Conservation (phyloP, 306 rosid genomes). For the Trifolium fragiferum region DNA sequence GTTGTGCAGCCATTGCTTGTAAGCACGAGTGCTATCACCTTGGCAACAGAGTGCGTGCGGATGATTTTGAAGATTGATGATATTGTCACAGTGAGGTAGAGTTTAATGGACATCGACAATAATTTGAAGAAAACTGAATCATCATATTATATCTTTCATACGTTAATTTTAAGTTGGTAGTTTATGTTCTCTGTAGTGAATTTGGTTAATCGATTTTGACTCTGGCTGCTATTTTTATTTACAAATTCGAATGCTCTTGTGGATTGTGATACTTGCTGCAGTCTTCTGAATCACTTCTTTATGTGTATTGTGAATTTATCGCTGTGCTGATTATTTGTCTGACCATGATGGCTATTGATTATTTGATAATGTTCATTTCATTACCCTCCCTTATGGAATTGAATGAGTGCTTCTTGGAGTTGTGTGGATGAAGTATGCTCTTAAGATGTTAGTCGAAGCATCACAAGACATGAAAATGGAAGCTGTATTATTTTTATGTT, state of each 20-base stretch:
- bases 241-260: constrained; percentile 31
- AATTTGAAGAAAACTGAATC: constrained; percentile 34
- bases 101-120: constrained; percentile 28
- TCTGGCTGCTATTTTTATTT: constrained; percentile 38
- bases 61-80: constrained; percentile 99
- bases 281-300: constrained; percentile 11
- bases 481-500: neutral
- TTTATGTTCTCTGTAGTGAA: constrained; percentile 35
- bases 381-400: constrained; percentile 4
- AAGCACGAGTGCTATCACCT: constrained; percentile 92
- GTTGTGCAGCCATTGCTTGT: constrained; percentile 99
- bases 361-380: constrained; percentile 18
- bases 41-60: constrained; percentile 96
- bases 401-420: constrained; percentile 26
- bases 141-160: constrained; percentile 38
- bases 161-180: constrained; percentile 41
- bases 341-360: constrained; percentile 22
- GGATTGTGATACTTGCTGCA: constrained; percentile 33
- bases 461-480: neutral
- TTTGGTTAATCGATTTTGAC: constrained; percentile 40
- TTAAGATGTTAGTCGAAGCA: constrained; percentile 14
- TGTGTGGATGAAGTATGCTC: constrained; percentile 8
- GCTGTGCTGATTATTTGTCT: constrained; percentile 32
- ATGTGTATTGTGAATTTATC: constrained; percentile 36
- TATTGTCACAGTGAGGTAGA: constrained; percentile 92